These are phyloP conservation scores for Fimicolochytrium jonesii DNA, from an alignment of 192 early-diverging fungal species.

Conservation along the genomic window DNA sequence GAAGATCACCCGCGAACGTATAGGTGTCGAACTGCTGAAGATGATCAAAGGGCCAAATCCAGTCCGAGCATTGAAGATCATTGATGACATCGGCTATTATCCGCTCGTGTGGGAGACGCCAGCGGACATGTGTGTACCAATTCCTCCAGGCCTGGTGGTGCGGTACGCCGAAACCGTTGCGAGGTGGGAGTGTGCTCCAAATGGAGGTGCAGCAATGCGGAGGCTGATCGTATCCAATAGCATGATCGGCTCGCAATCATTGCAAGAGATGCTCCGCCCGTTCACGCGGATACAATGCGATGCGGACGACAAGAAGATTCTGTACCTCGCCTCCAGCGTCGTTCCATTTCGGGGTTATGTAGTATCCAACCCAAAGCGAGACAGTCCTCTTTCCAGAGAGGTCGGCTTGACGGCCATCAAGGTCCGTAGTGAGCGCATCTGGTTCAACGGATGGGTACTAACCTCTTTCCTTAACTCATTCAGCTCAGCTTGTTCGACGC, in stretches of 20 bases:
- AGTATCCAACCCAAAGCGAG: neutral
- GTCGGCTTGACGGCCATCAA: neutral
- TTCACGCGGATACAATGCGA: neutral
- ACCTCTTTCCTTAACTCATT: too few species aligned
- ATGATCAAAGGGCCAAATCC: constrained; percentile 73
- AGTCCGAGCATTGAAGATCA: constrained; percentile 41
- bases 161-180: neutral
- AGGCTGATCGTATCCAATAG: constrained; percentile 15
- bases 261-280: neutral
- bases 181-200: neutral
- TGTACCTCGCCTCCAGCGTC: constrained; percentile 5
- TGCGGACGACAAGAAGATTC: constrained; percentile 8
- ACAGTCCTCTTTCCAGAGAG: neutral
- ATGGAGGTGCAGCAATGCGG: neutral
- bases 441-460: too few species aligned
- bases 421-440: neutral
- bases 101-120: constrained; percentile 33
- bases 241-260: neutral
- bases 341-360: constrained; percentile 3
- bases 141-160: neutral
- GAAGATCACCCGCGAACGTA: constrained; percentile 89
- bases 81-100: constrained; percentile 46
- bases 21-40: constrained; percentile 90
- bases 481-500: neutral
- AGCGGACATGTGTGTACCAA: neutral